Conservation (phyloP, 2,329 filamentous ascomycete genomes). For the Reticulascus tulasneorum region DNA sequence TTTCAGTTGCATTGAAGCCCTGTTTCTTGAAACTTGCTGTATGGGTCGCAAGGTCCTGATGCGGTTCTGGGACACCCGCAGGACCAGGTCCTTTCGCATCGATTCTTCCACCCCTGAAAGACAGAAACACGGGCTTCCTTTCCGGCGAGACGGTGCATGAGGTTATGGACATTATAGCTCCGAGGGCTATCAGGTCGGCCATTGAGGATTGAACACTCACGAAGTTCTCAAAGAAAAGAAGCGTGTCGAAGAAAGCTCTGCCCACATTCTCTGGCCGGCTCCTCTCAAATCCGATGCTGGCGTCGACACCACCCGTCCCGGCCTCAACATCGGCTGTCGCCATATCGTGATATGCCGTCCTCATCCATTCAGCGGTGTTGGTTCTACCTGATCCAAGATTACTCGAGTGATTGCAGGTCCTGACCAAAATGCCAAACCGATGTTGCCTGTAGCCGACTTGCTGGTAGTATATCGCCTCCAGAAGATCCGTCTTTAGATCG, state of each 20-base stretch:
- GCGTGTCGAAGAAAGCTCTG: conserved; percentile 19
- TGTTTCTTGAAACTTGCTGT: conserved; percentile 23
- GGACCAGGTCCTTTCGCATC: conserved; percentile 26
- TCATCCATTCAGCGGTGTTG: conserved; percentile 22
- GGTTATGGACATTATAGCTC: conserved; percentile 15
- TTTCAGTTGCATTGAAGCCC: conserved; percentile 27
- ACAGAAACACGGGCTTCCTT: conserved; percentile 19
- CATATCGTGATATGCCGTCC: conserved; percentile 21
- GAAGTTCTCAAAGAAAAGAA: conserved; percentile 21
- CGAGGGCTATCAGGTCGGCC: conserved; percentile 21
- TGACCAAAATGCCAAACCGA: too few species aligned
- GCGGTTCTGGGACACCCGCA: conserved; percentile 26
- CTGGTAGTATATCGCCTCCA: too few species aligned
- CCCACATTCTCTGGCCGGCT: conserved; percentile 18
- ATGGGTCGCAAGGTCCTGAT: conserved; percentile 21
- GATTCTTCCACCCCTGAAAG: conserved; percentile 24
- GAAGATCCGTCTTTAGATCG: too few species aligned
- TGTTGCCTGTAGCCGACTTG: too few species aligned
- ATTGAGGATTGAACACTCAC: conserved; percentile 16
- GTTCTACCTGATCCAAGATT: too few species aligned
- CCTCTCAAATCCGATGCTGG: conserved; percentile 20
- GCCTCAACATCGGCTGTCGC: conserved; percentile 17
- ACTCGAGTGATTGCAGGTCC: too few species aligned
- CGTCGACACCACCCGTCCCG: conserved; percentile 20
- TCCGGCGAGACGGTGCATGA: conserved; percentile 18